Evolutionary conservation across 148 eudicot species (phyloP), one percentile per base, ranked within the genome.

Genomic region (Persicaria tinctoria): DNA sequence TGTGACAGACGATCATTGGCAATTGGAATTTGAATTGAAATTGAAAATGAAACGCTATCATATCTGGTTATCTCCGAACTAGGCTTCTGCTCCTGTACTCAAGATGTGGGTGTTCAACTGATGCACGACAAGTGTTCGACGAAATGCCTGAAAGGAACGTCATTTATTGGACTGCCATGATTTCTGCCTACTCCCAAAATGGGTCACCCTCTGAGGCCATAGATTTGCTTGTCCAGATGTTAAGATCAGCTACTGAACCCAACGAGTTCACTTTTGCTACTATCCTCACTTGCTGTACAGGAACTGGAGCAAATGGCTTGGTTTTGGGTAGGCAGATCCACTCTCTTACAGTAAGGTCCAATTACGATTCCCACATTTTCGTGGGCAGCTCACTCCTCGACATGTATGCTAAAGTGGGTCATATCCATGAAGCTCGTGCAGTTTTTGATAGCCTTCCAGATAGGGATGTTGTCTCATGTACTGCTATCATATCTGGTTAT

Each of bases 321-420:
- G 76, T 80, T 12, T 70, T 70, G 73, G 98, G 98, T 75, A 91
- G 77, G 76, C 98, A 93, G 77, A 84, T 93, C 50, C 98, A 93
- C 71, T 86, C 85, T 78, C 95, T 82, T 60, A 51, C 84, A 76
- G 77, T 87, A 23, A 93, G 81, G 80, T 77, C 53, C 70, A 83
- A 76, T 27, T 85, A 81, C 59, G 93, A 89, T 72, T 83, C 88
- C 76, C 91, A 93, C 79, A 79, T 88, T 66, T 91, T 80, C 70
- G 98, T 91, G 51, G 97, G 98, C 49, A 89, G 98, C 85, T 93
- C 98, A 57, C 94, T 93, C 75, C 97, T 93, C 78, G 98, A 91
- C 82, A 82, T 93, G 91, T 93, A 92, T 83, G 93, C 93, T 74
- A 92, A 92, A 84, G 85, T 90, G 17, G 89, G 93, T 55, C 81